Percentiles rank a stretch among this genome's conserved stretches.
Conservation (phyloP, 1,284 basidiomycete species). For the Microbotryum lychnidis-dioicae region DNA sequence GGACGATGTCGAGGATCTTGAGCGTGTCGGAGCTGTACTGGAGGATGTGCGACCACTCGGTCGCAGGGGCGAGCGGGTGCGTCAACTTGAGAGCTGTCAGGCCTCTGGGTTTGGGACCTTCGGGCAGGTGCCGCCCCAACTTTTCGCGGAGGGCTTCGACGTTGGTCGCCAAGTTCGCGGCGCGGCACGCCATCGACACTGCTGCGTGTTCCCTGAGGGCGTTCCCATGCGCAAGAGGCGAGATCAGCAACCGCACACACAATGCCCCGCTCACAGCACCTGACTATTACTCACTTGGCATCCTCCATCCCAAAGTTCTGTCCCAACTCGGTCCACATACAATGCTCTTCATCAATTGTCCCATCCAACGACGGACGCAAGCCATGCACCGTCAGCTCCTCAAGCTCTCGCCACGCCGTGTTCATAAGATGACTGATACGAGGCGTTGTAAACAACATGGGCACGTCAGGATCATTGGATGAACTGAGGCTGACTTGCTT, state of each 20-base stretch:
- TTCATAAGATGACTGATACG: slow-evolving; percentile 11
- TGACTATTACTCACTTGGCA: neutral
- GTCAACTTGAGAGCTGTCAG: slow-evolving; percentile 9
- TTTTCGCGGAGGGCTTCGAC: neutral
- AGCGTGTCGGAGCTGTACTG: slow-evolving; percentile 12
- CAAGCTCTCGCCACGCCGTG: slow-evolving; percentile 12
- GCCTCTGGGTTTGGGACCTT: slow-evolving; percentile 4
- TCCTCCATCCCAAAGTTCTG: neutral
- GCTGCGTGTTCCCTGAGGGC: neutral
- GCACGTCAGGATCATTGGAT: slow-evolving; percentile 8
- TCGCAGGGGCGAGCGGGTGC: neutral
- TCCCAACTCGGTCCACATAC: slow-evolving; percentile 12
- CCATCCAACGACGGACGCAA: slow-evolving; percentile 7
- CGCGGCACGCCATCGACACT: no score
- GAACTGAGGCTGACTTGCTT: slow-evolving; percentile 17
- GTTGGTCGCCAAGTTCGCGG: no score
- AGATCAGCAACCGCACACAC: no score
- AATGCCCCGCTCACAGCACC: neutral
- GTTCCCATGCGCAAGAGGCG: no score
- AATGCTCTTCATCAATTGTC: slow-evolving; percentile 1
- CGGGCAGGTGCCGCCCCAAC: neutral
- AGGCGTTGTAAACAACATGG: slow-evolving; percentile 21
- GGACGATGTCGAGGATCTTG: neutral
- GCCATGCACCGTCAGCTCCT: slow-evolving; percentile 6
- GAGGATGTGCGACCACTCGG: slow-evolving; percentile 8